phyloP scores from a whole-genome alignment of 768 basidiomycete species.

The Leucosporidium scottii region DNA sequence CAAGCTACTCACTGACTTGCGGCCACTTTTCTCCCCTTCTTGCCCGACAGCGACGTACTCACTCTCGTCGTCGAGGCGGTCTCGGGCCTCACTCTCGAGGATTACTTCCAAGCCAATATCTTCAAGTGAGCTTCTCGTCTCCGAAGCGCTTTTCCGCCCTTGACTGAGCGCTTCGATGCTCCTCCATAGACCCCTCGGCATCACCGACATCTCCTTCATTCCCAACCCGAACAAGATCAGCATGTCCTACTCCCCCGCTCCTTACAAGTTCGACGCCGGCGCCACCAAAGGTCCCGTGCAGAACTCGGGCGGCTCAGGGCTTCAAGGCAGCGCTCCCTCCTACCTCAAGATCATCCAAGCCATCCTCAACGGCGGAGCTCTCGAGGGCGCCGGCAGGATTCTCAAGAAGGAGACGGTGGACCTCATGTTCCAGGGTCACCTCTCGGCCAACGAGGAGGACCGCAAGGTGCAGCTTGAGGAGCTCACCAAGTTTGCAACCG shows the following conservation, averaged over 20 bases:
- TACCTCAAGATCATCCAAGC: conserved; percentile 37
- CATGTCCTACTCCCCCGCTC: background rate
- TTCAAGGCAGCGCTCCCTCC: conserved; percentile 36
- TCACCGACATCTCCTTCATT: conserved; percentile 37
- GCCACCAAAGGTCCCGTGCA: conserved; percentile 4
- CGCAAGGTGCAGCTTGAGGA: background rate
- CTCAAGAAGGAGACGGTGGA: conserved; percentile 22
- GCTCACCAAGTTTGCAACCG: background rate
- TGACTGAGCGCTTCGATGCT: background rate
- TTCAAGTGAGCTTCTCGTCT: conserved; percentile 23
- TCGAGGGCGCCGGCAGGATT: background rate
- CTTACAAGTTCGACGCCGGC: background rate
- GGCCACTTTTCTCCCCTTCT: too few relatives aligned
- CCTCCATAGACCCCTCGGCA: conserved; percentile 35
- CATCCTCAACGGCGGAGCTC: conserved; percentile 28
- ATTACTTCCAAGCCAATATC: conserved; percentile 39
- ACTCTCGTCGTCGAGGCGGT: conserved; percentile 38
- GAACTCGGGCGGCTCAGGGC: conserved; percentile 31
- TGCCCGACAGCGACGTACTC: conserved; percentile 34
- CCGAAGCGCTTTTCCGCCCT: too few relatives aligned
- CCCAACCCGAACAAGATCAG: conserved; percentile 27
- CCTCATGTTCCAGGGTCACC: conserved; percentile 17
- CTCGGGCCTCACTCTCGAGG: conserved; percentile 36
- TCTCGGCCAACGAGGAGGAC: background rate
- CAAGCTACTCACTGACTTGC: too few relatives aligned